Conservation (phyloP, 202 grass and related monocot genomes). For the Setaria viridis region DNA sequence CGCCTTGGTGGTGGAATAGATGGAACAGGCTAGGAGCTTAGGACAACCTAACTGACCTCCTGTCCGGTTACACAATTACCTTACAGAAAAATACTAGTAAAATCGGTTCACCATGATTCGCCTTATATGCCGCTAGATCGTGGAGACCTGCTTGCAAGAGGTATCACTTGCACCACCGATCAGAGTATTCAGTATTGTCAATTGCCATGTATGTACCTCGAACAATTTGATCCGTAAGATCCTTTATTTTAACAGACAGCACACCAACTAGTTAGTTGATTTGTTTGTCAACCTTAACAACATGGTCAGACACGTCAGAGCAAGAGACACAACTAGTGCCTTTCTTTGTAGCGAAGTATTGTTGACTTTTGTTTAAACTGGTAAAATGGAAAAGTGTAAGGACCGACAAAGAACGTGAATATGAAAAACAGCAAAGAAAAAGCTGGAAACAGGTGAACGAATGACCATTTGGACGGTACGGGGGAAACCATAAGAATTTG, state of each 20-base stretch:
- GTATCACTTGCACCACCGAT: background rate
- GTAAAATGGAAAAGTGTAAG: background rate
- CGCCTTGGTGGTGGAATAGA: slow-evolving; percentile 19
- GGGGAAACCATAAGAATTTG: too few species aligned
- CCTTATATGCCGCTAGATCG: background rate
- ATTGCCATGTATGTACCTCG: too few species aligned
- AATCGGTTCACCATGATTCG: background rate
- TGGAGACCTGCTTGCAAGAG: background rate
- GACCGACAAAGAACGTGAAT: background rate
- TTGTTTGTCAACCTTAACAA: background rate
- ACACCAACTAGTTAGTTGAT: background rate
- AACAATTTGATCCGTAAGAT: too few species aligned
- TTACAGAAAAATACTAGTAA: background rate
- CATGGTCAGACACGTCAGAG: background rate
- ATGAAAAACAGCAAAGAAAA: too few species aligned
- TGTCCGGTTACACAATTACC: background rate
- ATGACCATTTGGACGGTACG: background rate
- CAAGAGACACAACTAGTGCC: background rate
- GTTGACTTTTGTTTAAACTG: background rate
- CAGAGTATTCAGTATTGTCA: too few species aligned
- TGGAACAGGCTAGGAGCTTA: background rate
- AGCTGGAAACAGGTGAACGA: background rate
- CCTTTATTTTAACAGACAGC: too few species aligned
- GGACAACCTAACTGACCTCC: slow-evolving; percentile 8
- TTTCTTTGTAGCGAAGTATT: background rate